Evolutionary conservation across 306 rosid species (phyloP), one percentile per base, ranked within the genome.

Genomic region (Hippophae rhamnoides): DNA sequence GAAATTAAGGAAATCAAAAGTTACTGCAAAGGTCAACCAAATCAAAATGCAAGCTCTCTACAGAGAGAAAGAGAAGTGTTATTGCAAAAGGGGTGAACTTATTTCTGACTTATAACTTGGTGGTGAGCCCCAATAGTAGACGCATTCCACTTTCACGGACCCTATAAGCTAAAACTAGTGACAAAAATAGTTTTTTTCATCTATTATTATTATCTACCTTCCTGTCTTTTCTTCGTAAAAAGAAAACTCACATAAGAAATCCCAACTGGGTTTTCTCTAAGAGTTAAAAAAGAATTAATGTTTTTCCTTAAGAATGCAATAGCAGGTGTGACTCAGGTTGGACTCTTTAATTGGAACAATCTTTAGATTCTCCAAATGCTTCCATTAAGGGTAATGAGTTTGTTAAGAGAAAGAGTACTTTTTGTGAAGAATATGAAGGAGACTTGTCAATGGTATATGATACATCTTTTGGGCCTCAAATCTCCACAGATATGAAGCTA

Each of bases 401-500:
- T 53, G 9, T 58, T 53, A 60, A 31, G 46, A 55, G 45, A 27
- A 61, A 62, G 47, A 57, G 60, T 41, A 71, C 73, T 27, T 65
- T 2, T 31, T 31, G 38, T 7, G 78, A 54, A 1, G 83, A 72
- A 2, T 85, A 71, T 26, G 83, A 74, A 41, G 95, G 86, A 73
- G 96, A 88, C 58, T 86, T 86, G 65, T 93, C 99, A 7, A 93
- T 93, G 97, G 77, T 93, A 58, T 93, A 97, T 72, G 99, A 93
- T 82, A 97, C 99, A 54, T 93, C 99, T 75, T 93, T 97, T 77
- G 95, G 95, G 56, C 99, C 99, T 84, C 97, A 97, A n/a, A 40
- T 82, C 69, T 81, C 66, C 67, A 75, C n/a, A 72, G 79, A n/a
- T 64, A 90, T 8, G 76, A 18, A 18, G 23, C 23, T 18, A 18